Evolutionary conservation across 2,329 filamentous ascomycete species (phyloP), one percentile per base, ranked within the genome.

Genomic region (Fusarium aywerte): DNA sequence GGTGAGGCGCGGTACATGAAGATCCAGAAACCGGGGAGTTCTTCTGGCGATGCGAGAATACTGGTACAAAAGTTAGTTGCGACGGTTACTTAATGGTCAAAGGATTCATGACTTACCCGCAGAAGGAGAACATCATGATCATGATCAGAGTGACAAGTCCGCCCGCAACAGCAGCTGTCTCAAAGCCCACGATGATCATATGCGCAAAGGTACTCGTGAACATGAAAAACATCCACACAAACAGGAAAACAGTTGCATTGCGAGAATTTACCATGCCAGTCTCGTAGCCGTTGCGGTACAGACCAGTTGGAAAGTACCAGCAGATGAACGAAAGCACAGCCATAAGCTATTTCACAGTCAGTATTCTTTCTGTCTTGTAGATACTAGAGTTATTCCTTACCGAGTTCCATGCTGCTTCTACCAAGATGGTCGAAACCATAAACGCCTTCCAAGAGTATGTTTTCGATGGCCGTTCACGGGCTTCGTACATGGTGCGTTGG

Each of bases 1-100:
- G 92, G 91, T 1, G 87, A 91, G 49, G 91, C 79, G 35, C 89
- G 85, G 75, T 92, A 92, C 86, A 92, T 89, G 81, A 91, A 92
- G 68, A 88, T 86, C 91, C 91, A 93, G 81, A 93, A 92, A 4
- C 85, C 81, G 0, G 91, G 90, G n/a, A 93, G 83, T 3, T 81
- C 78, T 1, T 77, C 74, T 1, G 89, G 89, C 3, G 81, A 78
- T 7, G 88, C 88, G 48, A 92, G 81, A 32, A 92, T 87, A 79
- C 87, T 82, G 52, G 76, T 67, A 33, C 62, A 9, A 23, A 16
- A 27, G 58, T 66, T 7, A 56, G 50, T 4, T 5, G 16, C 10
- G 4, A 7, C 3, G 7, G n/a, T 2, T 6, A 9, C 6, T 16
- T 2, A 4, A 6, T 4, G 4, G 5, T 6, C 1, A 21, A 7